phyloP scores from a whole-genome alignment of 257 asterid genomes.

The Gynochthodes officinalis region DNA sequence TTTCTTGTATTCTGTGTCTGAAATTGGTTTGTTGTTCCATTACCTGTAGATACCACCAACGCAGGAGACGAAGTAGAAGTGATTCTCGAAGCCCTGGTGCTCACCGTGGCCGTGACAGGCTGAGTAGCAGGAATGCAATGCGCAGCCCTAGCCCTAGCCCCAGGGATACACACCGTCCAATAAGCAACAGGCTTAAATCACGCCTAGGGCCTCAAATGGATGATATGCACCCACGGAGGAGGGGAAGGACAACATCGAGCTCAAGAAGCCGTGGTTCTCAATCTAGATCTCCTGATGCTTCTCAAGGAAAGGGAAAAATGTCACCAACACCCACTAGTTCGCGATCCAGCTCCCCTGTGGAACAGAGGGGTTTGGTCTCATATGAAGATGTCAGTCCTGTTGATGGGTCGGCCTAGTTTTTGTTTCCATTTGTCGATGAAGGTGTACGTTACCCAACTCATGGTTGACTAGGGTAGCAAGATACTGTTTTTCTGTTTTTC shows the following conservation, averaged over 20 bases:
- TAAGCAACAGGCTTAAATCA: slow-evolving; percentile 68
- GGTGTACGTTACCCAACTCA: not conserved
- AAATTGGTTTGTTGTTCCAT: not conserved
- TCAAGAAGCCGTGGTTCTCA: slow-evolving; percentile 49
- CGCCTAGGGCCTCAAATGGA: slow-evolving; percentile 71
- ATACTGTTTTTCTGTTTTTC: too few relatives aligned
- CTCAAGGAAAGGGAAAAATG: slow-evolving; percentile 41
- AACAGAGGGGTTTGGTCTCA: slow-evolving; percentile 68
- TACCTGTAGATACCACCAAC: slow-evolving; percentile 52
- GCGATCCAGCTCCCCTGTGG: slow-evolving; percentile 55
- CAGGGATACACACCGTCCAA: slow-evolving; percentile 37
- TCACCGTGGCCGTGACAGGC: slow-evolving; percentile 46
- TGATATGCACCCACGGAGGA: slow-evolving; percentile 25
- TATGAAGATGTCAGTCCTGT: slow-evolving; percentile 74
- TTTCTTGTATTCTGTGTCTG: not conserved
- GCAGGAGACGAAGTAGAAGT: slow-evolving; percentile 71
- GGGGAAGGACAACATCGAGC: slow-evolving; percentile 48
- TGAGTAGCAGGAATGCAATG: slow-evolving; percentile 57
- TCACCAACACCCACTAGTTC: slow-evolving; percentile 38
- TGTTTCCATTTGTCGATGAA: not conserved
- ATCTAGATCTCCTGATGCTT: slow-evolving; percentile 51
- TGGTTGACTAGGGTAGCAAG: not conserved
- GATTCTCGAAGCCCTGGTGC: slow-evolving; percentile 70
- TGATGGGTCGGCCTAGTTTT: slow-evolving; percentile 35
- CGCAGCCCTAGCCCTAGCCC: slow-evolving; percentile 76